Evolutionary conservation across 2,329 filamentous ascomycete genomes (phyloP), one percentile per base, ranked within the genome.

Genomic region (Aspergillus terreus): DNA sequence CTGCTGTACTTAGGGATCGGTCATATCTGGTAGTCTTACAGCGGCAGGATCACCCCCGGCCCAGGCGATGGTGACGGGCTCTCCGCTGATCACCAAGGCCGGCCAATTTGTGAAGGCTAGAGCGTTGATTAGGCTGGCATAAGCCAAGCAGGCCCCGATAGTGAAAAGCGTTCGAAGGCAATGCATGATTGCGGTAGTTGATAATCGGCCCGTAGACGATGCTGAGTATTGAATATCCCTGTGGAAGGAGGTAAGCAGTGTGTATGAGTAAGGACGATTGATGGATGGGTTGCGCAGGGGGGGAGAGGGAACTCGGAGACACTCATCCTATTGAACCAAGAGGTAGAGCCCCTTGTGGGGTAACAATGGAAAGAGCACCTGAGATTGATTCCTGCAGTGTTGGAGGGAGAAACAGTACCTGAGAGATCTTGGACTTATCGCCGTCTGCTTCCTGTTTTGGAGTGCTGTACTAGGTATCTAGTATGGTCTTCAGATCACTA

Each of bases 81-180:
- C 62, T 44, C 82, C 82, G 49, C 76, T 74, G 45, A 71, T 62
- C 48, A 82, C 69, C 44, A 71, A 64, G 27, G 66, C 65, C 9
- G 80, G 78, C 60, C 78, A 77, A 41, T 73, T 70, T 55, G 80
- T 82, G 71, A 82, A 84, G 55, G 70, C 64, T 46, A 82, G 49
- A 7, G 69, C 67, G 54, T 79, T 72, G 43, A 80, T 81, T 49
- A 76, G 63, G 49, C 74, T 77, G 45, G 76, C 57, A 46, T 69
- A 61, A 50, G 76, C 63, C 46, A 79, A 45, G 6, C 63, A 70
- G 45, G 74, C 69, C 40, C 73, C 72, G 58, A 70, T 63, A 46
- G 75, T 72, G 57, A 83, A 56, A 56, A 83, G 53, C 58, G 73
- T 65, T 53, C 74, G 72, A 62, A 76, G 64, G 65, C 82, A 76